Evolutionary conservation across 129 eudicot genomes (phyloP), one percentile per base, ranked within the genome.

Genomic region (Erigeron canadensis): DNA sequence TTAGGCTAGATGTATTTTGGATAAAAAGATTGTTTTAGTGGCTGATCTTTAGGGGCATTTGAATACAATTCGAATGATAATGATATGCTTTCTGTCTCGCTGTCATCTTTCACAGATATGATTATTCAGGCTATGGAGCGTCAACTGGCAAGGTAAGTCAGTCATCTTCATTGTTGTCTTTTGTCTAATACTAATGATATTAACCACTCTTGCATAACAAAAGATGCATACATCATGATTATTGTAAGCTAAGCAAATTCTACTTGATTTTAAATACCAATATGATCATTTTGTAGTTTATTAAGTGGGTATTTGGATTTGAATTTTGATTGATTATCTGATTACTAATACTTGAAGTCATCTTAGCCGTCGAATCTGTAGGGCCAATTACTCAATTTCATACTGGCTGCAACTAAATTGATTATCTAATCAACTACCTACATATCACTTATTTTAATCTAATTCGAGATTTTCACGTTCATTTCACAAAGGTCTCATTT

Each of bases 121-220:
- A 91, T 75, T 91, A 91, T 77, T 88, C 98, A 16, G 98, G 96
- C 28, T 91, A 91, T 55, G 98, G 98, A 44, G 95, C 96, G 21
- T 91, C 98, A 74, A 86, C 88, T 56, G 98, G 98, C 57, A 91
- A 81, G 96, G 98, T 91, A 83, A 78, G 71, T 21, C 50, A 5
- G 50, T 77, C 71, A 71, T 69, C 48, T 37, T 56, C 22, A 23
- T 55, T 6, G 5, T 75, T 2, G 10, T 42, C 44, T 28, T 23
- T 57, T 28, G 5, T 8, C 11, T 66, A 55, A 10, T 55, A 44
- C 23, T 53, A 34, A 23, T 66, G 77, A 11, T 46, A 18, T 61
- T 12, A 63, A 62, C 28, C 48, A 63, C 71, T 38, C 43, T 53
- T 2, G 10, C 38, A 7, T 17, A 60, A 22, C 55, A 17, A 56